Evolutionary conservation across 331 rosid species (phyloP), one percentile per base, ranked within the genome.

Genomic region (Malus hybrid): DNA sequence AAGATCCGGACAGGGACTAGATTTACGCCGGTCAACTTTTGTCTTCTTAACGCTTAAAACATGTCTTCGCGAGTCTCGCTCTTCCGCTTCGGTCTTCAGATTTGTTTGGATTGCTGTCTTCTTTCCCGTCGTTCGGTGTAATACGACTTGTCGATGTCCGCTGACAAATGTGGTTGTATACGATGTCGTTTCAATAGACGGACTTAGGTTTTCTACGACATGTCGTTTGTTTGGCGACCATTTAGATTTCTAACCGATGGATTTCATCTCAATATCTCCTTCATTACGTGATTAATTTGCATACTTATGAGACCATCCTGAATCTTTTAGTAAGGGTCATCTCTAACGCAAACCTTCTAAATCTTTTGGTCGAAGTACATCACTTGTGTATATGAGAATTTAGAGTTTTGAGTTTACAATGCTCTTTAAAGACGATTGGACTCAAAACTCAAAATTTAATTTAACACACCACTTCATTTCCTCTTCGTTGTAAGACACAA

Each of bases 361-460:
- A 39, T 39, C 12, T 9, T 39, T 39, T 39, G 44, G 12, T 39
- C 4, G 11, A 39, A 39, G 44, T 39, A 39, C 44, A 39, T 39
- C 11, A 0, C 44, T 9, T 39, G 4, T 36, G 44, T 42, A 42
- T 10, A 42, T 10, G 48, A 42, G 5, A 42, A 42, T 42, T 42
- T 42, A 42, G 0, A 2, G 0, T 36, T 36, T 32, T 36, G 11
- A 10, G 0, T 42, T 10, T 42, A 42, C 0, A 0, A 10, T 42
- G 0, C 13, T 42, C 1, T 5, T 42, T 10, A 0, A 42, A 0
- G 0, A 42, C 13, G 13, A 10, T 0, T 42, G 0, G 1, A 36
- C 3, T 42, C 14, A 42, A 1, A 10, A 42, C 48, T 3, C 14
- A 42, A 39, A 39, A 0, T 42, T 42, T 10, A 0, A 42, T 42